A percentile compares a stretch with the other conserved stretches of the same genome.
Evolutionary conservation across 176 grass and related monocot species (phyloP).

Genomic region (Carex pumila): DNA sequence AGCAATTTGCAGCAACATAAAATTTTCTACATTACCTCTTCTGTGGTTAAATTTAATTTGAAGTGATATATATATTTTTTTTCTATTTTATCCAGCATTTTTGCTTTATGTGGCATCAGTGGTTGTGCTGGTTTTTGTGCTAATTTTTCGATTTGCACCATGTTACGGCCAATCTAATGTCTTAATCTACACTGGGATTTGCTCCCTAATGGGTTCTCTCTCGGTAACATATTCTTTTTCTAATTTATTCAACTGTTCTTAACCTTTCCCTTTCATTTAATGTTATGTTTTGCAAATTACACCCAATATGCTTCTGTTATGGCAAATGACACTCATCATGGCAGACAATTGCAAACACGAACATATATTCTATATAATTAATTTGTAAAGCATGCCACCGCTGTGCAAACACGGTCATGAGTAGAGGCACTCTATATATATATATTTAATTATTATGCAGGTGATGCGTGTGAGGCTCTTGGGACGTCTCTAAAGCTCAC

Average conservation of each 20-base stretch:
- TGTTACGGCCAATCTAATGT: conserved; percentile 84
- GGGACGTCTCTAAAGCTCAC: conserved; percentile 91
- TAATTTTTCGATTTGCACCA: conserved; percentile 88
- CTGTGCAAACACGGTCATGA: neutral
- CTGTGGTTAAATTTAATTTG: neutral
- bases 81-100: conserved; percentile 54
- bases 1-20: neutral
- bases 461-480: conserved; percentile 98
- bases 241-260: neutral
- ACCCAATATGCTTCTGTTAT: neutral
- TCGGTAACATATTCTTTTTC: conserved; percentile 49
- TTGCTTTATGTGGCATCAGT: conserved; percentile 88
- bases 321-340: neutral
- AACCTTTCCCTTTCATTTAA: neutral
- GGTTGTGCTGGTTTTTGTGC: conserved; percentile 71
- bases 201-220: conserved; percentile 98
- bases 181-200: conserved; percentile 86
- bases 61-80: neutral
- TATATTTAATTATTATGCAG: conserved; percentile 24
- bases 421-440: neutral
- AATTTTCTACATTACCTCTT: neutral
- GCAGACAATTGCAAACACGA: neutral
- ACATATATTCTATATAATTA: neutral
- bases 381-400: neutral
- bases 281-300: neutral